Base-by-base conservation (phyloP, 768 basidiomycete genomes). In the Auricularia cornea region DNA sequence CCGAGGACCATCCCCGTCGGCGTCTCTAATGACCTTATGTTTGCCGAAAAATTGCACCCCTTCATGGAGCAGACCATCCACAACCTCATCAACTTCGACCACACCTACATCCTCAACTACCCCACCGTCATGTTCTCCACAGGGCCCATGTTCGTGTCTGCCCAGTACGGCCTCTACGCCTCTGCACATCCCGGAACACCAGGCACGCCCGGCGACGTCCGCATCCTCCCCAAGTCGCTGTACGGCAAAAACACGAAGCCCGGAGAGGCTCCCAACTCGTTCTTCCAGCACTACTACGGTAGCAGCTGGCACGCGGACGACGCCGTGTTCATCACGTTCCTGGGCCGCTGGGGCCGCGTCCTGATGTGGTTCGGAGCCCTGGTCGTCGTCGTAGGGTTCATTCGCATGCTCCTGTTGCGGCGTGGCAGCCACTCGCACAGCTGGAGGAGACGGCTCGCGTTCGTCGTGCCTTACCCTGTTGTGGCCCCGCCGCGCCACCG, bases 71-170 rank as follows among this genome's bases (percentile, higher is more conserved):
- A 95, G 75, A 91, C 92, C 59, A 95, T 98, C 67, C 90, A 95
- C 77, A 92, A 90, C 72, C 84, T 98, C 64, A 81, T 86, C 70
- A 87, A 87, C 26, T 99, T 96, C 72, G 92, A 98, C 77, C 92
- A 96, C 73, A 84, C 86, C 60, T 99, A 92, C 87, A 74, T 97
- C 61, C 85, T 95, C 72, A 97, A 98, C 76, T 99, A 99, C 69
- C 97, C 97, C 33, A 99, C 97, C 30, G 97, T 99, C 79, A 99
- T 99, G 97, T 99, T 99, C 77, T 94, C 94, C 61, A 99, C 97
- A 0, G 96, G 96, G 1, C 97, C 97, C 70, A 99, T 99, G 97
- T 99, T 98, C 76, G 78, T 99, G 14, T 98, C 95, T 0, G 87
- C 89, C 2, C 93, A 97, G 72, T 96, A 96, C 73, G 91, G 92